Conservation (phyloP, 2,329 filamentous ascomycete genomes). For the Metarhizium sp. region DNA sequence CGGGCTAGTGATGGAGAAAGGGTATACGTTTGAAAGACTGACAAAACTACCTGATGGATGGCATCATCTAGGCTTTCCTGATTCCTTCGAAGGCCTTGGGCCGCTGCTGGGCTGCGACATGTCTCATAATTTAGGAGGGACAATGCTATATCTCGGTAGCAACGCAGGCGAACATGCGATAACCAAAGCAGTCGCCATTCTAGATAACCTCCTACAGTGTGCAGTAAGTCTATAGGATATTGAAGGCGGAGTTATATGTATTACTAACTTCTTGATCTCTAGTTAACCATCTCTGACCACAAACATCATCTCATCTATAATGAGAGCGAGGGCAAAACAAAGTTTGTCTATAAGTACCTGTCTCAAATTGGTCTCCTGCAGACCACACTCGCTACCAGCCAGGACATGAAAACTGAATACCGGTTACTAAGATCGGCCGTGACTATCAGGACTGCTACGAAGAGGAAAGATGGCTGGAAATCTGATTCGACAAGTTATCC, state of each 20-base stretch:
- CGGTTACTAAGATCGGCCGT: slow-evolving; percentile 9
- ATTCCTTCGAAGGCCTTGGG: slow-evolving; percentile 4
- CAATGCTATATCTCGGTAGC: slow-evolving; percentile 20
- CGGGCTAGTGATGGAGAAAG: background rate
- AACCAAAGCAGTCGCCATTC: background rate
- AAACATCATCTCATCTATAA: slow-evolving; percentile 16
- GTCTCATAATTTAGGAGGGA: slow-evolving; percentile 17
- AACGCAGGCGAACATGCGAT: background rate
- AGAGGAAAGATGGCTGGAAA: background rate
- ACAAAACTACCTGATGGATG: background rate
- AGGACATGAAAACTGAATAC: background rate
- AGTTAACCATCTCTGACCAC: background rate
- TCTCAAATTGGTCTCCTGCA: slow-evolving; percentile 16
- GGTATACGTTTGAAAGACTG: background rate
- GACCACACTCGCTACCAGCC: slow-evolving; percentile 13
- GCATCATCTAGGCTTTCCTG: background rate
- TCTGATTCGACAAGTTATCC: background rate
- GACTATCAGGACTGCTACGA: background rate
- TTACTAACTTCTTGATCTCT: background rate
- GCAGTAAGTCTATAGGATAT: slow-evolving; percentile 4
- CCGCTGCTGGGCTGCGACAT: slow-evolving; percentile 13
- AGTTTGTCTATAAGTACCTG: slow-evolving; percentile 16
- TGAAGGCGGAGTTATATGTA: background rate
- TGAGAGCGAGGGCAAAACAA: slow-evolving; percentile 4
- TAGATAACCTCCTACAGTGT: slow-evolving; percentile 11